A percentile compares a stretch with the other conserved stretches of the same genome.
Evolutionary conservation across 2,329 filamentous ascomycete species (phyloP).

Genomic region (Pezicula rhizophila): DNA sequence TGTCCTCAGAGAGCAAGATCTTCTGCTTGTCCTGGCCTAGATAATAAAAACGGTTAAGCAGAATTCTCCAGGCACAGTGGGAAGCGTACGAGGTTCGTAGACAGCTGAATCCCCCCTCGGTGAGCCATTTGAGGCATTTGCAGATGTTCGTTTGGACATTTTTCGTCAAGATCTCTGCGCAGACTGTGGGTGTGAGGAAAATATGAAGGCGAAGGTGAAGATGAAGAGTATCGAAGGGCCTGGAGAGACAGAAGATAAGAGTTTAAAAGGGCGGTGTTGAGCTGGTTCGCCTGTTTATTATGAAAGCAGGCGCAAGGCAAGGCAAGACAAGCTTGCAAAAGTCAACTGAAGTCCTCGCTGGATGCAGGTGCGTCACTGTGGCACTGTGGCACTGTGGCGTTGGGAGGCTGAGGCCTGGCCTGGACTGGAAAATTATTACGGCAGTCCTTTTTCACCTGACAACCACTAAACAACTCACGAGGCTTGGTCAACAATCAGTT

Average conservation of each 20-base stretch:
- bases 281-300: too few relatives aligned
- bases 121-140: constrained; percentile 41
- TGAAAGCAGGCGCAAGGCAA: too few relatives aligned
- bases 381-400: too few relatives aligned
- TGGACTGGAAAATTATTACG: too few relatives aligned
- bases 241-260: neutral
- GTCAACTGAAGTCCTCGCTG: too few relatives aligned
- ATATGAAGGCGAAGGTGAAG: neutral
- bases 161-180: constrained; percentile 11
- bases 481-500: too few relatives aligned
- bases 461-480: too few relatives aligned
- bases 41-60: constrained; percentile 9
- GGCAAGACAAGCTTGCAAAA: too few relatives aligned
- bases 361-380: too few relatives aligned
- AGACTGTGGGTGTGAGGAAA: neutral
- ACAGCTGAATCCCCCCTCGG: constrained; percentile 34
- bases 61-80: neutral
- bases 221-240: neutral
- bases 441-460: too few relatives aligned
- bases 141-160: constrained; percentile 60
- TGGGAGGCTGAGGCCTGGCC: too few relatives aligned
- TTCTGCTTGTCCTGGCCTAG: constrained; percentile 70
- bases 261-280: too few relatives aligned
- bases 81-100: constrained; percentile 36
- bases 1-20: constrained; percentile 61